These are phyloP conservation scores for Dactylellina sp. DNA, from an alignment of 2,329 filamentous ascomycete genomes.

Conservation along the genomic window DNA sequence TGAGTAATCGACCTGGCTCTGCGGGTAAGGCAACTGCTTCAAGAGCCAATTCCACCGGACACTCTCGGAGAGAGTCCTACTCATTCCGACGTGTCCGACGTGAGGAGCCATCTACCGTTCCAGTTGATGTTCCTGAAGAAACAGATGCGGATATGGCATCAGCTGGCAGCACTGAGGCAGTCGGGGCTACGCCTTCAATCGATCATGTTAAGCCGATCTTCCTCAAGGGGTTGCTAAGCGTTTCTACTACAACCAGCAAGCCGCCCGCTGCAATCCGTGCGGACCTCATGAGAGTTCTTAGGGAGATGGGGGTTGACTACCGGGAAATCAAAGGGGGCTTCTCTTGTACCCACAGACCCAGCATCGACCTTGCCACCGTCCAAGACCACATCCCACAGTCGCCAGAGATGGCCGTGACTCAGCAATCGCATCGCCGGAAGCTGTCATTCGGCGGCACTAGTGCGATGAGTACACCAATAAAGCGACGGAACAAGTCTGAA, in stretches of 20 bases:
- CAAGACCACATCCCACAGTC: conserved; percentile 68
- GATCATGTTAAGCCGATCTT: conserved; percentile 93
- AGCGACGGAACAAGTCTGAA: conserved; percentile 74
- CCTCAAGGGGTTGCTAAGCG: conserved; percentile 95
- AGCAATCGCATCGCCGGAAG: conserved; percentile 62
- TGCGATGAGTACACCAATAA: conserved; percentile 41
- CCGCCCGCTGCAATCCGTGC: conserved; percentile 84
- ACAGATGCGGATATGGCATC: conserved; percentile 81
- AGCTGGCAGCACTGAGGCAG: conserved; percentile 67
- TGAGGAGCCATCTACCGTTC: conserved; percentile 74
- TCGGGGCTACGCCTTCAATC: conserved; percentile 66
- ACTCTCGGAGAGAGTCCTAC: conserved; percentile 90
- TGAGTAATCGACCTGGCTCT: conserved; percentile 54
- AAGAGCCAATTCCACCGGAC: conserved; percentile 86
- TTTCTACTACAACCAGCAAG: conserved; percentile 94
- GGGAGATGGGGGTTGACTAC: conserved; percentile 88
- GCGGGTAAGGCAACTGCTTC: conserved; percentile 52
- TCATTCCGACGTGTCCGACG: conserved; percentile 82
- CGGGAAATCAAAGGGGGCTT: conserved; percentile 94
- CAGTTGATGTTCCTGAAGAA: conserved; percentile 82
- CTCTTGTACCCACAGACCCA: conserved; percentile 85
- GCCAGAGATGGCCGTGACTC: conserved; percentile 58
- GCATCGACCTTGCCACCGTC: conserved; percentile 84
- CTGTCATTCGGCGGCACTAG: conserved; percentile 59
- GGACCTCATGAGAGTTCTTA: conserved; percentile 90